These are phyloP conservation scores for Mortierella antarctica DNA, from an alignment of 192 early-diverging fungal species.

Conservation along the genomic window DNA sequence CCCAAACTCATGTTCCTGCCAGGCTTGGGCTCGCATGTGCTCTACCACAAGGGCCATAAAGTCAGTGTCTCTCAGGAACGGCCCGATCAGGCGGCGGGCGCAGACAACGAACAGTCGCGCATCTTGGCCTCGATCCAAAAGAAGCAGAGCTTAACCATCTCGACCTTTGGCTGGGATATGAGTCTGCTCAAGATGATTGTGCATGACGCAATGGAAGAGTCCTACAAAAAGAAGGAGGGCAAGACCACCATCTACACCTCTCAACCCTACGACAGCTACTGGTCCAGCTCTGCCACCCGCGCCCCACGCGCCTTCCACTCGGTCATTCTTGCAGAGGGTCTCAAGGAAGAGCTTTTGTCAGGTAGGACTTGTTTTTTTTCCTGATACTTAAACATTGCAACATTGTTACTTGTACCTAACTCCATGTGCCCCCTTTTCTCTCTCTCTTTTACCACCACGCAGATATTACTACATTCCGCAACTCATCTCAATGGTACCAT, in stretches of 20 bases:
- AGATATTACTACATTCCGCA: conserved; percentile 60
- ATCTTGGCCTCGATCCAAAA: conserved; percentile 50
- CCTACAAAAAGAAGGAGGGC: conserved; percentile 53
- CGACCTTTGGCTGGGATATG: conserved; percentile 47
- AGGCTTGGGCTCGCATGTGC: conserved; percentile 41
- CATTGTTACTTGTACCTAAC: background rate
- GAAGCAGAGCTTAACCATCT: conserved; percentile 46
- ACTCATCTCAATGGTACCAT: conserved; percentile 58
- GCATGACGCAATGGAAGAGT: conserved; percentile 46
- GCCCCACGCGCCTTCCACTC: conserved; percentile 58
- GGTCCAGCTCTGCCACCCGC: conserved; percentile 41
- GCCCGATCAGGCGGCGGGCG: conserved; percentile 33
- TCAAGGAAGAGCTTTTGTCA: conserved; percentile 55
- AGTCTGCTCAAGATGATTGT: conserved; percentile 34
- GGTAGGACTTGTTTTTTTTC: conserved; percentile 25
- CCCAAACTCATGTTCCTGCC: conserved; percentile 45
- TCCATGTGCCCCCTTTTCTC: no score
- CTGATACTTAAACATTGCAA: background rate
- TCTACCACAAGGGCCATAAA: conserved; percentile 52
- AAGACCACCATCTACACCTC: conserved; percentile 53
- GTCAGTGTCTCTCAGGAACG: conserved; percentile 48
- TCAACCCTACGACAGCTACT: conserved; percentile 50
- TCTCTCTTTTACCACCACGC: background rate
- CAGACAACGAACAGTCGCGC: conserved; percentile 37
- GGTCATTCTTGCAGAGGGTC: conserved; percentile 59